These are phyloP conservation scores for Lizonia empirigonia DNA, from an alignment of 2,329 filamentous ascomycete species.

Conservation along the genomic window DNA sequence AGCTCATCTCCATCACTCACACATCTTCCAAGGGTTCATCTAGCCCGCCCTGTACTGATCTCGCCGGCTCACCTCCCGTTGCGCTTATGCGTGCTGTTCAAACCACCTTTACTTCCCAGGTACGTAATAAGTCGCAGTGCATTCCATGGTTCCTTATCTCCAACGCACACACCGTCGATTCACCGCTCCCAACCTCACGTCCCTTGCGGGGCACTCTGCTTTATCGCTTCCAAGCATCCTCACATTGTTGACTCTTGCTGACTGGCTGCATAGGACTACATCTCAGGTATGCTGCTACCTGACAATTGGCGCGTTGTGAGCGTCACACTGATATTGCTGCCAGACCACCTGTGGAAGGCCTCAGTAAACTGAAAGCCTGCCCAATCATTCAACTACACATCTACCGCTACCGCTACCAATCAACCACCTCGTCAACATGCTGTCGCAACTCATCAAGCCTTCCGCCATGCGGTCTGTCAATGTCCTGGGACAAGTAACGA, in stretches of 20 bases:
- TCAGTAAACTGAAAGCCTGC: slow-evolving; percentile 62
- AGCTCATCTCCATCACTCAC: slow-evolving; percentile 10
- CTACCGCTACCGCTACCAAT: slow-evolving; percentile 19
- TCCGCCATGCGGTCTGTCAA: slow-evolving; percentile 52
- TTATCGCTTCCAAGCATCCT: slow-evolving; percentile 9
- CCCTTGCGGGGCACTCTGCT: slow-evolving; percentile 14
- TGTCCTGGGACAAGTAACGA: slow-evolving; percentile 55
- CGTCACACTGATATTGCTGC: slow-evolving; percentile 31
- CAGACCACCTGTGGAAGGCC: slow-evolving; percentile 72
- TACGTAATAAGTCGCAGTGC: slow-evolving; percentile 41
- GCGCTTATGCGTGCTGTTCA: slow-evolving; percentile 58
- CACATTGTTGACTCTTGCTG: slow-evolving; percentile 37
- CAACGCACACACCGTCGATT: slow-evolving; percentile 39
- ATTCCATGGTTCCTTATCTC: slow-evolving; percentile 36
- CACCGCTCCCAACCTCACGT: slow-evolving; percentile 21
- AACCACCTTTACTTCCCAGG: slow-evolving; percentile 60
- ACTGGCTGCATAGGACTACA: slow-evolving; percentile 62
- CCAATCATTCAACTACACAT: slow-evolving; percentile 20
- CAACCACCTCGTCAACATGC: slow-evolving; percentile 53
- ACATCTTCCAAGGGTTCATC: slow-evolving; percentile 28
- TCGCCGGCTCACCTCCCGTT: slow-evolving; percentile 33
- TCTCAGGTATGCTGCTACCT: slow-evolving; percentile 59
- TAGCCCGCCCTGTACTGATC: slow-evolving; percentile 35
- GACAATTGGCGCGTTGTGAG: slow-evolving; percentile 21
- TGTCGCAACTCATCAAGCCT: slow-evolving; percentile 61